Conservation (phyloP, 2,329 filamentous ascomycete species). For the Fusarium humuli region DNA sequence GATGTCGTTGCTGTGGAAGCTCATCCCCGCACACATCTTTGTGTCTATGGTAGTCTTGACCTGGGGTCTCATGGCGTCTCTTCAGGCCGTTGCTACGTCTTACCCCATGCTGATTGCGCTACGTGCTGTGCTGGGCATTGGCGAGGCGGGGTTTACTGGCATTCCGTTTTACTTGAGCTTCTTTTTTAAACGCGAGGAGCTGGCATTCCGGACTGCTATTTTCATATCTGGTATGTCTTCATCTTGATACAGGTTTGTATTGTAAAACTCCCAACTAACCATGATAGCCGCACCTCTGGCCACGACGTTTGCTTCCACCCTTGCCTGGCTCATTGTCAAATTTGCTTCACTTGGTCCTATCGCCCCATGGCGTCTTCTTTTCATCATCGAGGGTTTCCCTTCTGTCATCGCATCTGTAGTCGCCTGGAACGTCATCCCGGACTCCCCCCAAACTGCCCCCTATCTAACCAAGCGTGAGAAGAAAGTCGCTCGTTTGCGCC, state of each 20-base stretch:
- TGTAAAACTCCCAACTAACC: slow-evolving; percentile 41
- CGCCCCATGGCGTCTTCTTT: slow-evolving; percentile 86
- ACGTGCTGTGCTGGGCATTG: slow-evolving; percentile 69
- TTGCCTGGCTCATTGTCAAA: slow-evolving; percentile 83
- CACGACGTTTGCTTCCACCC: slow-evolving; percentile 79
- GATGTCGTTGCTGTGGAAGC: slow-evolving; percentile 71
- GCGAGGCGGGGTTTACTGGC: slow-evolving; percentile 73
- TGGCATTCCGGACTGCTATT: slow-evolving; percentile 86
- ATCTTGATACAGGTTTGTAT: slow-evolving; percentile 39
- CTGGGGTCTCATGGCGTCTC: slow-evolving; percentile 83
- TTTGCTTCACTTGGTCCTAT: slow-evolving; percentile 74
- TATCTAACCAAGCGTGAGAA: slow-evolving; percentile 74
- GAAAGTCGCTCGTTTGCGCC: slow-evolving; percentile 76
- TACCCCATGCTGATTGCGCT: slow-evolving; percentile 70
- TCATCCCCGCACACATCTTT: slow-evolving; percentile 71
- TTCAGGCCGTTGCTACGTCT: slow-evolving; percentile 75
- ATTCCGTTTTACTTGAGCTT: slow-evolving; percentile 74
- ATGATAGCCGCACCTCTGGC: slow-evolving; percentile 81
- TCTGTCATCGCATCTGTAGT: slow-evolving; percentile 79
- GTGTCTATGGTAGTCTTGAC: slow-evolving; percentile 73
- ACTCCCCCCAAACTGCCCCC: slow-evolving; percentile 74
- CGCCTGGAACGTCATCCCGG: slow-evolving; percentile 81
- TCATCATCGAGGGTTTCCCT: slow-evolving; percentile 87
- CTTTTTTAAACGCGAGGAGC: slow-evolving; percentile 74
- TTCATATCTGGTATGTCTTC: slow-evolving; percentile 76